These are phyloP conservation scores for Phylloporus sp. DNA, from an alignment of 768 basidiomycete species.

Conservation along the genomic window DNA sequence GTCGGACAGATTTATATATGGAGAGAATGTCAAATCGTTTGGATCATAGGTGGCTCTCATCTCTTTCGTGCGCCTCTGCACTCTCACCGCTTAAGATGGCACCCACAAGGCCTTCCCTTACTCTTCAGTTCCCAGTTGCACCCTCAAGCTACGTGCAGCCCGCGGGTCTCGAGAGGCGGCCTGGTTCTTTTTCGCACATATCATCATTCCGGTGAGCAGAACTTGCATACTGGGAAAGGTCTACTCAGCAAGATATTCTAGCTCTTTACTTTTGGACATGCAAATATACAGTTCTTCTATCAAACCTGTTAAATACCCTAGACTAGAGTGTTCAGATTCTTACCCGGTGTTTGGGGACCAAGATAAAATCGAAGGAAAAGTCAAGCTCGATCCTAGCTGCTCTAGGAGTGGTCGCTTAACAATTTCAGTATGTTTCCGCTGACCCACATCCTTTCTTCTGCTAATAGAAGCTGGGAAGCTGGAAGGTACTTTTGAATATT, in stretches of 20 bases:
- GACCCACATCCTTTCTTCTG: neutral
- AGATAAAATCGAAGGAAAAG: conserved; percentile 57
- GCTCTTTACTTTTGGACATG: conserved; percentile 55
- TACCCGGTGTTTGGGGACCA: conserved; percentile 57
- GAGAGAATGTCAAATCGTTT: neutral
- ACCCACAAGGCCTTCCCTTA: conserved; percentile 16
- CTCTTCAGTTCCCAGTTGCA: conserved; percentile 7
- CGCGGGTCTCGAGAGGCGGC: conserved; percentile 18
- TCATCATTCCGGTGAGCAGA: conserved; percentile 47
- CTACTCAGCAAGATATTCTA: conserved; percentile 21
- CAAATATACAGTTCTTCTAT: conserved; percentile 61
- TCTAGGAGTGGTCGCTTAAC: conserved; percentile 53
- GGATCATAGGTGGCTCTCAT: neutral
- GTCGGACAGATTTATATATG: conserved; percentile 19
- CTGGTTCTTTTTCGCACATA: conserved; percentile 35
- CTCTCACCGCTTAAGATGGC: conserved; percentile 15
- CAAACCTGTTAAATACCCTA: conserved; percentile 37
- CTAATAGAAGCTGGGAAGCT: conserved; percentile 41
- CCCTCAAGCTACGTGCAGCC: conserved; percentile 36
- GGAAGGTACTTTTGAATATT: conserved; percentile 57
- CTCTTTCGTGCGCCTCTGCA: neutral
- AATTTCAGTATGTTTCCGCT: conserved; percentile 43
- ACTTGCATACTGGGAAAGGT: neutral
- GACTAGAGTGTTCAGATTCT: conserved; percentile 23
- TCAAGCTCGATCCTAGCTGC: conserved; percentile 52